Evolutionary conservation across 23 red algal species (phyloP), one percentile per base, ranked within the genome.

Genomic region (Agarophyton chilense): DNA sequence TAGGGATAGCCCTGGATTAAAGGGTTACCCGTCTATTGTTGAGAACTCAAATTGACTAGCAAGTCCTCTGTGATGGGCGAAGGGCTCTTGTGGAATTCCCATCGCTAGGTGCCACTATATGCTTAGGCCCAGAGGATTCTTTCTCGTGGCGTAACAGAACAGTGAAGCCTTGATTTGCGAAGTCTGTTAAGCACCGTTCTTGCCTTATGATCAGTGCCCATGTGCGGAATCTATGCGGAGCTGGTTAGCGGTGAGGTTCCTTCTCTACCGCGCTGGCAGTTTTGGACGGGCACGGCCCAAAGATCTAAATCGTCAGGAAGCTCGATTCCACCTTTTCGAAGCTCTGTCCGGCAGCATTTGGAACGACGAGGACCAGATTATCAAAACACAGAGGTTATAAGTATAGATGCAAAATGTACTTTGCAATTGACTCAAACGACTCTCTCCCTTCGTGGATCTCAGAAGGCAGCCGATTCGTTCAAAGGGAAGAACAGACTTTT

Each of bases 181-280:
- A n/a, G n/a, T n/a, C n/a, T n/a, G n/a, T n/a, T n/a, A n/a, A n/a
- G n/a, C n/a, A n/a, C n/a, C n/a, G n/a, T n/a, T n/a, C n/a, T n/a
- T n/a, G n/a, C n/a, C n/a, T n/a, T n/a, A n/a, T n/a, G n/a, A n/a
- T n/a, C n/a, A n/a, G n/a, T n/a, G n/a, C n/a, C 60, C 2, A 91
- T 91, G 88, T 91, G 88, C 39, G 88, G 88, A 52, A 91, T 91
- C 35, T 74, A 60, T 40, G 76, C 77, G 12, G 35, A 79, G 28
- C 34, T 91, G 32, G 4, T 35, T 36, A n/a, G 34, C 26, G 13
- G 16, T 24, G 18, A 67, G 1, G 41, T 82, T 52, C 58, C 88
- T 16, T 49, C 38, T 19, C 35, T 75, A 14, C 88, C 88, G 24
- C 10, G 19, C 43, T 91, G 88, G 88, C 58, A 75, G 26, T 71